Conservation (phyloP, 2,329 filamentous ascomycete genomes). For the Aspergillus udagawae region DNA sequence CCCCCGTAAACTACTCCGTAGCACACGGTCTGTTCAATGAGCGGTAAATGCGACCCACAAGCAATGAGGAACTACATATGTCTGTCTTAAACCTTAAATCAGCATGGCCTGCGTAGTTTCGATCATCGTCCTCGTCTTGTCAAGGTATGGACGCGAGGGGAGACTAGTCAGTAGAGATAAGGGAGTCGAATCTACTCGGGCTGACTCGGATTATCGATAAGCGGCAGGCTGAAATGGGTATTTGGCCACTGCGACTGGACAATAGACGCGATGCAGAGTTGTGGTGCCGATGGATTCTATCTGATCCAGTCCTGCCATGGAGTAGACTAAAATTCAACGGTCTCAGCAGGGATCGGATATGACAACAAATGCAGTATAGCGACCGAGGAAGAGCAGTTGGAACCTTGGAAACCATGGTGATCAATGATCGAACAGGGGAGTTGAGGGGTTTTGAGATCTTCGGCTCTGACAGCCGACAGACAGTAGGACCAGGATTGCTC, state of each 20-base stretch:
- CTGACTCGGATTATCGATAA: background rate
- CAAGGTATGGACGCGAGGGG: background rate
- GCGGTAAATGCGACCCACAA: background rate
- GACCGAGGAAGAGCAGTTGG: background rate
- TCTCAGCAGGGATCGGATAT: background rate
- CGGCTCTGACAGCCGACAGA: background rate
- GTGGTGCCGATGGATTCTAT: background rate
- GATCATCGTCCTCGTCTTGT: background rate
- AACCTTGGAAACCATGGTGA: background rate
- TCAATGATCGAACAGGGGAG: background rate
- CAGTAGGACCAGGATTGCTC: background rate
- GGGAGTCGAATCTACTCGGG: background rate
- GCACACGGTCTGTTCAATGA: background rate
- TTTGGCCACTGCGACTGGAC: background rate
- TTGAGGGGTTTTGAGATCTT: background rate
- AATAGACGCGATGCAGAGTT: background rate
- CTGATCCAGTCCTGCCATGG: background rate
- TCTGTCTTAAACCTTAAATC: background rate
- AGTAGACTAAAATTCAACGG: background rate
- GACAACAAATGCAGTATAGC: background rate
- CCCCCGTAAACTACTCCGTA: no score
- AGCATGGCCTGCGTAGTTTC: background rate
- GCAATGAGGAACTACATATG: background rate
- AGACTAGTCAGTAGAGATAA: background rate
- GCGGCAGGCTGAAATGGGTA: background rate